These are phyloP conservation scores for Neopestalotiopsis sp. DNA, from an alignment of 2,329 filamentous ascomycete genomes.

Conservation along the genomic window DNA sequence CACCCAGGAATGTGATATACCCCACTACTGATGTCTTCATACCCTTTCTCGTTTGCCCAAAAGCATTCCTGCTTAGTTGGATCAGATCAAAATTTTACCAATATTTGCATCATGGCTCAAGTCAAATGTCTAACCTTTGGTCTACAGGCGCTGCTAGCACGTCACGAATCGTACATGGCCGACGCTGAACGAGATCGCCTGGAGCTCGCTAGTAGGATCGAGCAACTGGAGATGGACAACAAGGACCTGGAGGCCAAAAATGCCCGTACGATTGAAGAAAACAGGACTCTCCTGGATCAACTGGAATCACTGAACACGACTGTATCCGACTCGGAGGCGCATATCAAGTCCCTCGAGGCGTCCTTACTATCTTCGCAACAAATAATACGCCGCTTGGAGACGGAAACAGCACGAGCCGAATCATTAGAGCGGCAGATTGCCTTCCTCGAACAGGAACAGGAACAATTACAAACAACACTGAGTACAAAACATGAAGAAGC, in stretches of 20 bases:
- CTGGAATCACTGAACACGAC: constrained; percentile 83
- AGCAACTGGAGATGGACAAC: constrained; percentile 77
- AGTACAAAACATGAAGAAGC: constrained; percentile 74
- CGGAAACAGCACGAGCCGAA: constrained; percentile 75
- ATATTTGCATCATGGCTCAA: constrained; percentile 27
- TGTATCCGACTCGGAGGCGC: constrained; percentile 80
- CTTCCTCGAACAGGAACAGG: constrained; percentile 82
- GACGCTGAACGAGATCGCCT: constrained; percentile 87
- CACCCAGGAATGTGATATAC: neutral
- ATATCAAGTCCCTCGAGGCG: constrained; percentile 77
- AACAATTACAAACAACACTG: constrained; percentile 71
- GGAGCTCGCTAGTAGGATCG: constrained; percentile 75
- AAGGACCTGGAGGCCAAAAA: constrained; percentile 77
- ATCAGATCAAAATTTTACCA: neutral
- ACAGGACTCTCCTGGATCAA: constrained; percentile 79
- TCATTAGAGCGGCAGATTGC: constrained; percentile 82
- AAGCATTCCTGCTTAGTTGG: constrained; percentile 18
- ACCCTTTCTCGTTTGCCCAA: constrained; percentile 26
- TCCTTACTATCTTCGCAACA: constrained; percentile 79
- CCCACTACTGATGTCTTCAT: no score
- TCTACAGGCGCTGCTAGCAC: constrained; percentile 84
- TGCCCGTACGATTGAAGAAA: constrained; percentile 80
- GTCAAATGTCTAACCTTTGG: constrained; percentile 72
- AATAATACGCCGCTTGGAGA: constrained; percentile 76
- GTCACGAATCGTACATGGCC: constrained; percentile 93